Conservation (phyloP, 371 early-diverging fungal species). For the Mortierella sp. region DNA sequence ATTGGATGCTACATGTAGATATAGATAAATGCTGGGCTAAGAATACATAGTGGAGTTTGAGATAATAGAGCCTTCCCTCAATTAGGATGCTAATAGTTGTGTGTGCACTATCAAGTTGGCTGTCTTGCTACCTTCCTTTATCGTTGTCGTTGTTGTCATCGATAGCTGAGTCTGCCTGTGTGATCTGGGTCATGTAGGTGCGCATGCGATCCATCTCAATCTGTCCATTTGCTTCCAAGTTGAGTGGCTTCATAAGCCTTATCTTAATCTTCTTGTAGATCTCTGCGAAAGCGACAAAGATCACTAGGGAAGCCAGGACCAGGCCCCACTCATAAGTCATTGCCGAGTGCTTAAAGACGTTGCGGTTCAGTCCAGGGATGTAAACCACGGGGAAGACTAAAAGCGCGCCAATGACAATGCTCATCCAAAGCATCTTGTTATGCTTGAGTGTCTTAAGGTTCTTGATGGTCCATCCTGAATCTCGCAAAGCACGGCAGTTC, state of each 20-base stretch:
- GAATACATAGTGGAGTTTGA: not conserved
- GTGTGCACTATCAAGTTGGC: not conserved
- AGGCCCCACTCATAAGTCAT: constrained; percentile 85
- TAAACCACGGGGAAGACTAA: constrained; percentile 75
- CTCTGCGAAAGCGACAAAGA: constrained; percentile 74
- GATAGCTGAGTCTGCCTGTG: constrained; percentile 28
- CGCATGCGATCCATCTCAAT: constrained; percentile 48
- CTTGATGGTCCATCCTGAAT: constrained; percentile 68
- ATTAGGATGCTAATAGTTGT: not conserved
- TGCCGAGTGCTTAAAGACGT: constrained; percentile 73
- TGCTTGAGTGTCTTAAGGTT: constrained; percentile 60
- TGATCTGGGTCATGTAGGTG: constrained; percentile 12
- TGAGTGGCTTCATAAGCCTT: constrained; percentile 33
- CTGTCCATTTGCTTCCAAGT: constrained; percentile 24
- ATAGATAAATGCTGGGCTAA: not conserved
- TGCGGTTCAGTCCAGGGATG: constrained; percentile 75
- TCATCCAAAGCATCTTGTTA: constrained; percentile 72
- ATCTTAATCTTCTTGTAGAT: constrained; percentile 59
- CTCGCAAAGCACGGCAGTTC: constrained; percentile 78
- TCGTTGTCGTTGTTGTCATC: constrained; percentile 1
- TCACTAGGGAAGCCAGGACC: constrained; percentile 65
- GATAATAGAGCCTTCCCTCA: not conserved
- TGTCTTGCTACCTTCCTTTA: constrained; percentile 18
- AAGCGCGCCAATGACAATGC: constrained; percentile 67
- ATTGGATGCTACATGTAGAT: not conserved